A percentile compares a stretch with the other conserved stretches of the same genome.
phyloP scores from a whole-genome alignment of 306 rosid genomes.

The Vicia faba region DNA sequence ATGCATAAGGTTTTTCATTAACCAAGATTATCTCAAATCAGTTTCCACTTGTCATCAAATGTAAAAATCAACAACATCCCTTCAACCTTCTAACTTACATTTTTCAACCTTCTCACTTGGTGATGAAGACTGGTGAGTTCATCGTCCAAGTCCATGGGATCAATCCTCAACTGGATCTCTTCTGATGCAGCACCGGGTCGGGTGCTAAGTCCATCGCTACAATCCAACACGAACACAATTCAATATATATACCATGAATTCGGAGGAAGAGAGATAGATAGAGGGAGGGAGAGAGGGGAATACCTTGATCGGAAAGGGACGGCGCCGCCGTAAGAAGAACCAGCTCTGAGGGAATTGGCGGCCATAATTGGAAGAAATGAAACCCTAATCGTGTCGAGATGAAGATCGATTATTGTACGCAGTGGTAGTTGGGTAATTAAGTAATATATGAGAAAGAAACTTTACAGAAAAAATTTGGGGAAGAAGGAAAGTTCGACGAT shows the following conservation, averaged over 20 bases:
- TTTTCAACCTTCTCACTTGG: slow-evolving; percentile 79
- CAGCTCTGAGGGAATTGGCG: slow-evolving; percentile 48
- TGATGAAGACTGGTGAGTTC: slow-evolving; percentile 75
- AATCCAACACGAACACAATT: slow-evolving; percentile 20
- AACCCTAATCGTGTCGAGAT: slow-evolving; percentile 14
- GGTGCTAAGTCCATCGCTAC: slow-evolving; percentile 81
- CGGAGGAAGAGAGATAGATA: not conserved
- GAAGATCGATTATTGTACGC: not conserved
- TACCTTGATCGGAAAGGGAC: slow-evolving; percentile 78
- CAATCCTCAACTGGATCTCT: slow-evolving; percentile 88
- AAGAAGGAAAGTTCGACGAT: not conserved
- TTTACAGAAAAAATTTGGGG: not conserved
- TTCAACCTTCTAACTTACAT: too few relatives aligned
- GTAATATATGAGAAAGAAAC: not conserved
- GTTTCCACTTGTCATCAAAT: not conserved
- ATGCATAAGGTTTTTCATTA: not conserved
- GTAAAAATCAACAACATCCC: not conserved
- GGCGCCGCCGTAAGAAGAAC: slow-evolving; percentile 54
- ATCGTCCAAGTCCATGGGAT: slow-evolving; percentile 88
- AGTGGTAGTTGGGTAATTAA: not conserved
- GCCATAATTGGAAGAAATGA: slow-evolving; percentile 52
- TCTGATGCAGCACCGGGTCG: slow-evolving; percentile 63
- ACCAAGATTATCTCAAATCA: not conserved
- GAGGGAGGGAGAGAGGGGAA: not conserved
- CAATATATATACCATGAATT: slow-evolving; percentile 8